Percentiles rank a stretch among this genome's conserved stretches.
These are phyloP conservation scores for Graphiopsis chlorocephala DNA, from an alignment of 2,329 filamentous ascomycete genomes.

Conservation along the genomic window DNA sequence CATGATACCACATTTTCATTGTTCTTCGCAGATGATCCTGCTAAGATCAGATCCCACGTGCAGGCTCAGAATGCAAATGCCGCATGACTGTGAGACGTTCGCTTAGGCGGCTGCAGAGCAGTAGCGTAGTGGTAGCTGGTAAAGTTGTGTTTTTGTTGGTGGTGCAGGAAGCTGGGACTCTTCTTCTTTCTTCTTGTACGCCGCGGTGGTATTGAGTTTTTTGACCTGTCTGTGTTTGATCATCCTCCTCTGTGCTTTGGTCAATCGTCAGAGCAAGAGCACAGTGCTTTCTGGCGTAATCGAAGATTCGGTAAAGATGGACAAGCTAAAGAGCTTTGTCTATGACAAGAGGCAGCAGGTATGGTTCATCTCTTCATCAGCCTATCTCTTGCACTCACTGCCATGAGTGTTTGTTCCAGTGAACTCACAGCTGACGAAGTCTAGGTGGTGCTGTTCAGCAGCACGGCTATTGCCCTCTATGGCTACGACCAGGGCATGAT, in stretches of 20 bases:
- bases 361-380: background rate
- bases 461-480: constrained; percentile 55
- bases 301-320: constrained; percentile 18
- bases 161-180: background rate
- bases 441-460: constrained; percentile 53
- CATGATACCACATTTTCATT: background rate
- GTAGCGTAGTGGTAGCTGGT: background rate
- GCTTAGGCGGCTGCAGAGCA: background rate
- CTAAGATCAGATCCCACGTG: constrained; percentile 1
- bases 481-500: constrained; percentile 48
- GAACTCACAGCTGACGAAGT: constrained; percentile 12
- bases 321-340: constrained; percentile 24
- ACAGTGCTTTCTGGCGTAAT: background rate
- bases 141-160: background rate
- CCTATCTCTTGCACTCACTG: background rate
- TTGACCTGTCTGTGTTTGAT: background rate
- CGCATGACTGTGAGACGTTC: background rate
- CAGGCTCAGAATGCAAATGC: background rate
- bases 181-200: background rate
- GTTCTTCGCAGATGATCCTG: background rate
- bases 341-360: constrained; percentile 31
- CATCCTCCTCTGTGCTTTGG: background rate
- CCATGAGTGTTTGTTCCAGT: background rate
- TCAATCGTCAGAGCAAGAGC: background rate
- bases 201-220: background rate